phyloP scores from a whole-genome alignment of 225 moss, liverwort and hornwort species.

The Asterella californica region DNA sequence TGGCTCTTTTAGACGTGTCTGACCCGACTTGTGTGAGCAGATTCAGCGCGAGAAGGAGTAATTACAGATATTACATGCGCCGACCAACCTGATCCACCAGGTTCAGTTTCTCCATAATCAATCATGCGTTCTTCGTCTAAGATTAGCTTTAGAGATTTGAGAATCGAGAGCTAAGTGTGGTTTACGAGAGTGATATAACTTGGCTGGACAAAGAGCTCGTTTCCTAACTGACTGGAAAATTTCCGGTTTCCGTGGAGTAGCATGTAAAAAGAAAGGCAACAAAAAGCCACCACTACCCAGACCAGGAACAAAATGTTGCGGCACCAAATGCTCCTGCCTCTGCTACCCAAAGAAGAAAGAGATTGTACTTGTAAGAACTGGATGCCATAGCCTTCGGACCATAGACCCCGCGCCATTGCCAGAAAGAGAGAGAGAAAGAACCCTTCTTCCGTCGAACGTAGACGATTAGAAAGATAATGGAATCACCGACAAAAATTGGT shows the following conservation, averaged over 20 bases:
- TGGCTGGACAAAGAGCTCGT: not conserved
- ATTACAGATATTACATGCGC: slow-evolving; percentile 18
- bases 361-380: no score
- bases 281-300: slow-evolving; percentile 52
- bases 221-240: not conserved
- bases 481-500: slow-evolving; percentile 33
- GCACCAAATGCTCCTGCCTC: slow-evolving; percentile 43
- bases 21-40: slow-evolving; percentile 8
- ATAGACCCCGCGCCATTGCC: no score
- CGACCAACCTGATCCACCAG: slow-evolving; percentile 34
- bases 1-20: not conserved
- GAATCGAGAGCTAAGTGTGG: no score
- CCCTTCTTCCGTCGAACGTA: slow-evolving; percentile 31
- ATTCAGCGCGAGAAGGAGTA: slow-evolving; percentile 40
- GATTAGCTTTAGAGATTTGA: not conserved
- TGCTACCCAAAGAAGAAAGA: slow-evolving; percentile 34
- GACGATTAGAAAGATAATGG: slow-evolving; percentile 30
- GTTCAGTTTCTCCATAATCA: slow-evolving; percentile 3
- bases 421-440: slow-evolving; percentile 37
- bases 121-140: not conserved
- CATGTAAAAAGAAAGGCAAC: slow-evolving; percentile 63
- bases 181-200: not conserved
- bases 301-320: slow-evolving; percentile 48
- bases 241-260: slow-evolving; percentile 25
- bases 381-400: no score